Conservation (phyloP, 179 eudicot species). For the Corrigiola litoralis region DNA sequence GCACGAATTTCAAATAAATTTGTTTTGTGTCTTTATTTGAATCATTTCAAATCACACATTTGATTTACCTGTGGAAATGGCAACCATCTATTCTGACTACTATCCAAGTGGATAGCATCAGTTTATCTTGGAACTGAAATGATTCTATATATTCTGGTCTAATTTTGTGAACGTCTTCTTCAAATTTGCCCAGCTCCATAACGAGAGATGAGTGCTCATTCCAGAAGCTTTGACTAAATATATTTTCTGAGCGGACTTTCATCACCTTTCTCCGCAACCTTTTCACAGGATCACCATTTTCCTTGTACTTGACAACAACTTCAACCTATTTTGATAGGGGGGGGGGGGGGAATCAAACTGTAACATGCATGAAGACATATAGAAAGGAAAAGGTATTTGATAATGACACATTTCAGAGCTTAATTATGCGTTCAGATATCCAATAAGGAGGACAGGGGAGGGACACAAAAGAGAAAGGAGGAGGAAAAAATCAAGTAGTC, state of each 20-base stretch:
- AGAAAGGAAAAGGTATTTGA: background rate
- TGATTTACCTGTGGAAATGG: constrained; percentile 71
- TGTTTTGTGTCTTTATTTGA: background rate
- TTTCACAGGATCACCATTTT: constrained; percentile 52
- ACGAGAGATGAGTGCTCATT: constrained; percentile 46
- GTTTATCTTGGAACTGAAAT: constrained; percentile 48
- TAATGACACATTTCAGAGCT: background rate
- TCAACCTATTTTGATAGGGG: constrained; percentile 54
- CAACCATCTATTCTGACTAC: constrained; percentile 90
- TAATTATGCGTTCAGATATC: too few relatives aligned
- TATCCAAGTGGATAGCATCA: constrained; percentile 79
- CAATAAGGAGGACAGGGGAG: too few relatives aligned
- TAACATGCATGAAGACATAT: background rate
- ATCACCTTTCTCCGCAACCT: constrained; percentile 50
- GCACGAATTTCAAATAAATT: background rate
- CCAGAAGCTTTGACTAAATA: constrained; percentile 75
- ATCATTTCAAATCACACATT: background rate
- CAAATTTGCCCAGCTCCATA: constrained; percentile 58
- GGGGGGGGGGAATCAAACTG: background rate
- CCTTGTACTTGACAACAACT: constrained; percentile 57
- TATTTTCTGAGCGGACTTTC: constrained; percentile 51
- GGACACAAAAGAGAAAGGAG: too few relatives aligned
- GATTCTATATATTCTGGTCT: constrained; percentile 58
- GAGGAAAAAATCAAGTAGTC: too few relatives aligned
- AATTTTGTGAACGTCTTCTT: constrained; percentile 44